These are phyloP conservation scores for Sugiyamaella novakii DNA, from an alignment of 1,139 yeast genomes.

Conservation along the genomic window DNA sequence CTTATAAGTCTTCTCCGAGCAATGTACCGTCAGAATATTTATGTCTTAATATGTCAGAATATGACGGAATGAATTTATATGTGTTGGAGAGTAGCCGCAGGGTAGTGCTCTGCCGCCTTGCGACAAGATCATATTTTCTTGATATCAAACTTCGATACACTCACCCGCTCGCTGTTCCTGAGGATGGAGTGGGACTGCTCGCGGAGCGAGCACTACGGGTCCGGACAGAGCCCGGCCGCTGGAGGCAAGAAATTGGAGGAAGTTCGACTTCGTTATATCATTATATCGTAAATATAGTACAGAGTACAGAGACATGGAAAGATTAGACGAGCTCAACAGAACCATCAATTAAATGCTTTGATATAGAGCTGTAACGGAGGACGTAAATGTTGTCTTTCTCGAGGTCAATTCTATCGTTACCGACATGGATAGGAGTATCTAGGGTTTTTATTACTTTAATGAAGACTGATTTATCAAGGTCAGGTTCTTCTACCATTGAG, in stretches of 20 bases:
- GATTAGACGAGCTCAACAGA: conserved; percentile 35
- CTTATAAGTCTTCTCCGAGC: too few species aligned
- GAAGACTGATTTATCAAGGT: conserved; percentile 73
- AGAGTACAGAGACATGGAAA: background rate
- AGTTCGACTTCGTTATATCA: background rate
- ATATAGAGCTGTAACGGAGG: conserved; percentile 62
- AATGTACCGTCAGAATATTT: too few species aligned
- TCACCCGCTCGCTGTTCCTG: background rate
- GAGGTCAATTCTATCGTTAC: conserved; percentile 64
- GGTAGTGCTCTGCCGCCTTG: too few species aligned
- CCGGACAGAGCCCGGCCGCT: background rate
- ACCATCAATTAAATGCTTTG: conserved; percentile 26
- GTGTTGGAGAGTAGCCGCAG: too few species aligned
- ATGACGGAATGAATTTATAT: too few species aligned
- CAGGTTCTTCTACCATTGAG: conserved; percentile 79
- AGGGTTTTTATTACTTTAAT: conserved; percentile 54
- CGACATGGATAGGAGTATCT: conserved; percentile 40
- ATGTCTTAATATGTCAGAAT: too few species aligned
- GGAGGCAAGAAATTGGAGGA: background rate
- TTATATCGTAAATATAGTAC: background rate
- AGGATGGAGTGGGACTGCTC: background rate
- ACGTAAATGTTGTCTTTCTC: conserved; percentile 72
- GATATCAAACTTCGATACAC: too few species aligned
- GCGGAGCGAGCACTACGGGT: background rate
- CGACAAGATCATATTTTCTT: too few species aligned